phyloP scores from a whole-genome alignment of 371 early-diverging fungal species.

The Conidiobolus incongruus region DNA sequence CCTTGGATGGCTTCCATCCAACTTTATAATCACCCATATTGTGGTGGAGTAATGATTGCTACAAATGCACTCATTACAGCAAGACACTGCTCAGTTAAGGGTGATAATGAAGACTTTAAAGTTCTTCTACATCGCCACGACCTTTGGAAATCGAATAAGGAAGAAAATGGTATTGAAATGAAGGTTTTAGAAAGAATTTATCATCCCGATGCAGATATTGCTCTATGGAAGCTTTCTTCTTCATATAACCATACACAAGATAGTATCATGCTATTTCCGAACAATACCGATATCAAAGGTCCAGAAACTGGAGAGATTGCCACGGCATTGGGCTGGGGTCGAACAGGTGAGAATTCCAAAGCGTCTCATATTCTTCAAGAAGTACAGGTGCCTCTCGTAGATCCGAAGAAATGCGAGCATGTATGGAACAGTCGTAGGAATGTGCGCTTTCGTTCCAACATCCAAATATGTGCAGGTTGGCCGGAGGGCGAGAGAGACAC shows the following conservation, averaged over 20 bases:
- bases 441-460: not conserved
- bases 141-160: not conserved
- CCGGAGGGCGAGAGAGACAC: constrained; percentile 2
- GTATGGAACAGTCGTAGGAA: not conserved
- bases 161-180: not conserved
- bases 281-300: not conserved
- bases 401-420: not conserved
- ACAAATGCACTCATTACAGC: not conserved
- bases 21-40: not conserved
- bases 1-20: constrained; percentile 3
- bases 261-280: not conserved
- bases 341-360: not conserved
- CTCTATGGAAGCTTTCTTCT: not conserved
- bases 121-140: constrained; percentile 1
- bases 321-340: constrained; percentile 1
- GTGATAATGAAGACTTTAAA: not conserved
- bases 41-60: not conserved
- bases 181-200: not conserved
- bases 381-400: not conserved
- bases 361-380: not conserved
- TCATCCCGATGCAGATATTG: constrained; percentile 1
- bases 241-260: not conserved
- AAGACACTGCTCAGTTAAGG: not conserved
- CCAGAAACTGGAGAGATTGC: not conserved
- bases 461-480: constrained; percentile 3